phyloP scores from a whole-genome alignment of 2,329 filamentous ascomycete species.

The Diaporthe amygdali region DNA sequence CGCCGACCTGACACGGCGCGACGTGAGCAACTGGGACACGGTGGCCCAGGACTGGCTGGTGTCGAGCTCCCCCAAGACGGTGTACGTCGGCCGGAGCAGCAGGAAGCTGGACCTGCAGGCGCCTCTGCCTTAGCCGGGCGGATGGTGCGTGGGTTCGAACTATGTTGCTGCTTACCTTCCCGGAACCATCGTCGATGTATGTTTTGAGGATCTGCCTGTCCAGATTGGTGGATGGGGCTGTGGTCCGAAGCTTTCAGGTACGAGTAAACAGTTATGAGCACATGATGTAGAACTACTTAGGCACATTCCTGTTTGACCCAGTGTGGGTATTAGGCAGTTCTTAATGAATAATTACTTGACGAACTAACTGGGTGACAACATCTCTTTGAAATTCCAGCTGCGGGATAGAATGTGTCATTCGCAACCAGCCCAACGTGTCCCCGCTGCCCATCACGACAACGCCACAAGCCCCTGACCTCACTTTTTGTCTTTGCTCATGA shows the following conservation, averaged over 20 bases:
- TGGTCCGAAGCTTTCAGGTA: background rate
- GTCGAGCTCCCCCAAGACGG: constrained; percentile 55
- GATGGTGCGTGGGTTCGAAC: background rate
- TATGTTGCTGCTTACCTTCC: background rate
- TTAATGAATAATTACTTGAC: constrained; percentile 1
- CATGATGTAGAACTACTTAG: background rate
- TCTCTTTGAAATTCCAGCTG: no score
- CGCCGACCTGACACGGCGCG: constrained; percentile 75
- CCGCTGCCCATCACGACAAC: no score
- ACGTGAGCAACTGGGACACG: constrained; percentile 87
- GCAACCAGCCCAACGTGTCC: no score
- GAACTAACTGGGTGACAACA: no score
- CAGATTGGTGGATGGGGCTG: background rate
- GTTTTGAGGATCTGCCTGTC: background rate
- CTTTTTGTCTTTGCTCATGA: no score
- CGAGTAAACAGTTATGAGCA: background rate
- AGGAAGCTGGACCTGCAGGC: constrained; percentile 55
- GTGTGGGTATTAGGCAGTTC: background rate
- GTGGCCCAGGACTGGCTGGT: constrained; percentile 82
- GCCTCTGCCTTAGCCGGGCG: constrained; percentile 29
- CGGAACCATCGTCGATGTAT: background rate
- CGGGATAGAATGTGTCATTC: no score
- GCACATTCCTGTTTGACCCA: background rate
- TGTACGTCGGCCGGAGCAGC: constrained; percentile 61
- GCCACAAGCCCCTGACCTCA: no score